A percentile compares a stretch with the other conserved stretches of the same genome.
Conservation (phyloP, 306 rosid species). For the Trichosanthes truncata region DNA sequence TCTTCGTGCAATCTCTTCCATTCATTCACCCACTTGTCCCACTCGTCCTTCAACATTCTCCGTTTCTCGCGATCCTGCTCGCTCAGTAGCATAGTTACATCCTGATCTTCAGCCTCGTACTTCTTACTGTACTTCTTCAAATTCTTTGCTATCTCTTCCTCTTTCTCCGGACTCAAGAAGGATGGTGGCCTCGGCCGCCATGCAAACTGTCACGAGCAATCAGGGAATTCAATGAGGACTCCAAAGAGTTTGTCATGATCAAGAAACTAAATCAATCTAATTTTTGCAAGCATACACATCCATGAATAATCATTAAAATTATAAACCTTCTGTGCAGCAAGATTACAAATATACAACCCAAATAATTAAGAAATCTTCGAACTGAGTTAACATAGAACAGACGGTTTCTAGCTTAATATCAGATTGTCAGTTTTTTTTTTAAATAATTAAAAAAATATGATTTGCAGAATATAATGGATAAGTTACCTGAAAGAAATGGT, state of each 20-base stretch:
- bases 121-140: slow-evolving; percentile 88
- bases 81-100: slow-evolving; percentile 58
- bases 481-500: slow-evolving; percentile 77
- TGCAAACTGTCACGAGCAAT: slow-evolving; percentile 35
- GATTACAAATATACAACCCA: neutral
- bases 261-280: neutral
- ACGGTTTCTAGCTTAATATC: neutral
- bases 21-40: slow-evolving; percentile 69
- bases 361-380: neutral
- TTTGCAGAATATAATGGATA: neutral
- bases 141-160: slow-evolving; percentile 82
- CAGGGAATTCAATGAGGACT: too few species aligned
- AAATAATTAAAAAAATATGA: neutral
- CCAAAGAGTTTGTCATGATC: neutral
- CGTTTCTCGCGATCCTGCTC: slow-evolving; percentile 90
- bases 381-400: neutral
- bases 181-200: slow-evolving; percentile 93
- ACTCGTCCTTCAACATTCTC: slow-evolving; percentile 63
- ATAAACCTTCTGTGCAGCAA: neutral
- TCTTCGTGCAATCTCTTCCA: slow-evolving; percentile 67
- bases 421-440: neutral
- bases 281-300: neutral
- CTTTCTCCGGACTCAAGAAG: slow-evolving; percentile 65
- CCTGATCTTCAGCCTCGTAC: slow-evolving; percentile 86
- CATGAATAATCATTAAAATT: neutral